Evolutionary conservation across 2,329 filamentous ascomycete genomes (phyloP), one percentile per base, ranked within the genome.

Genomic region (Aspergillus awamori): DNA sequence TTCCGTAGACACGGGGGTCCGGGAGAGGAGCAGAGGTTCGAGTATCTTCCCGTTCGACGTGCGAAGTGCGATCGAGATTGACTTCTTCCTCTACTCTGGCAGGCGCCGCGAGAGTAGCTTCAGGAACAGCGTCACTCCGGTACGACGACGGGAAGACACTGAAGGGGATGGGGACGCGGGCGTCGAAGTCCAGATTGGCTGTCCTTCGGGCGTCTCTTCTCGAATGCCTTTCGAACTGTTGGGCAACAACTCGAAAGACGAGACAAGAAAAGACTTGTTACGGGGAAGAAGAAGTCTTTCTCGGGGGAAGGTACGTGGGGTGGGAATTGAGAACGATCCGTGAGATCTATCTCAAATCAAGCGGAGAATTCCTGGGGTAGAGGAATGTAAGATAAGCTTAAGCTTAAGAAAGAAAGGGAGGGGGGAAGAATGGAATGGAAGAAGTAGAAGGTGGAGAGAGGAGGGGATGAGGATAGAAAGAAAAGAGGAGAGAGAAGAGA

Each of bases 111-210:
- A 86, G 82, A 81, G 87, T 88, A 80, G 84, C 82, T 78, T 86
- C 81, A 76, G 82, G 84, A 80, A 84, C 84, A 83, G 84, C 84
- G 83, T 87, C 86, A 86, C 85, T 89, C 83, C 90, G 88, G 87
- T 97, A 98, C 83, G 93, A 92, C 82, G 93, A 97, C 86, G 94
- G 94, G 89, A 98, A 97, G 90, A 97, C 91, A 91, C 93, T 97
- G 89, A 97, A 96, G 84, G 94, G 94, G 84, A 98, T 95, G 86
- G 94, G 92, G 83, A 97, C 91, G 83, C 93, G 91, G 84, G 93
- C 93, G 91, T 97, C 93, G 95, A 96, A 97, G 92, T 97, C 93
- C 93, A 97, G 93, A 86, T 92, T 97, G 92, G 84, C 92, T 90
- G 90, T 88, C 89, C 90, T 88, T 83, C 79, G 80, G 81, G 82